Base-by-base conservation (phyloP, 2,329 filamentous ascomycete genomes). In the Colletotrichum tofieldiae region DNA sequence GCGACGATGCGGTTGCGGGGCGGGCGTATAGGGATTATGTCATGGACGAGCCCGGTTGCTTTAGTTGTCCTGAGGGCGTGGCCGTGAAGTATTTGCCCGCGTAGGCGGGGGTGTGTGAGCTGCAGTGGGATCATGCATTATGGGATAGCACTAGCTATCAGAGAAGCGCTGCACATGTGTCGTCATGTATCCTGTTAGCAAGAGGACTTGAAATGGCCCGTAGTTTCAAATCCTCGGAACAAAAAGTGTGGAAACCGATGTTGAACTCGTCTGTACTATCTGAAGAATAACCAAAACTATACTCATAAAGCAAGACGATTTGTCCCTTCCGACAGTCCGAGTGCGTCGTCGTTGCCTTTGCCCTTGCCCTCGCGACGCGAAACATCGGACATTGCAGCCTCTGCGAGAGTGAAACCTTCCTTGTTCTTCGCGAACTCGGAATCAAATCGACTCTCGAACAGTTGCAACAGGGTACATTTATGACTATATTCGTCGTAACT, bases 1-100 rank as follows among this genome's bases (percentile, higher is more conserved):
- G 67, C 35, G 67, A 70, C 45, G 51, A 56, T 20, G 67, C 67
- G 32, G 47, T 70, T 5, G 67, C 62, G 16, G 54, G 62, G 23
- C 52, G 62, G 45, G 43, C 62, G 54, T 60, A 60, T 43, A 60
- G 49, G 47, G 67, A 70, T 35, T 43, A 67, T 20, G 54, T 47
- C 6, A 59, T 71, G 23, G 55, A 67, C 4, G 63, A 61, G 47
- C 63, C 62, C 14, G 63, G 45, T 1, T 71, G 68, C 9, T 71
- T 65, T 45, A n/a, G 6, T 29, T 71, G 64, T 16, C 56, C 64
- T 5, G 49, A 37, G 2, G 47, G 55, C 6, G 56, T 55, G 32
- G 5, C 29, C 4, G 54, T 60, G n/a, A 62, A 20, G 18, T 54
- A 47, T 23, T 14, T 70, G 2, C 45, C 45, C 18, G 26, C 8